phyloP scores from a whole-genome alignment of 169 alveolate species.

The Eimeria tenella region DNA sequence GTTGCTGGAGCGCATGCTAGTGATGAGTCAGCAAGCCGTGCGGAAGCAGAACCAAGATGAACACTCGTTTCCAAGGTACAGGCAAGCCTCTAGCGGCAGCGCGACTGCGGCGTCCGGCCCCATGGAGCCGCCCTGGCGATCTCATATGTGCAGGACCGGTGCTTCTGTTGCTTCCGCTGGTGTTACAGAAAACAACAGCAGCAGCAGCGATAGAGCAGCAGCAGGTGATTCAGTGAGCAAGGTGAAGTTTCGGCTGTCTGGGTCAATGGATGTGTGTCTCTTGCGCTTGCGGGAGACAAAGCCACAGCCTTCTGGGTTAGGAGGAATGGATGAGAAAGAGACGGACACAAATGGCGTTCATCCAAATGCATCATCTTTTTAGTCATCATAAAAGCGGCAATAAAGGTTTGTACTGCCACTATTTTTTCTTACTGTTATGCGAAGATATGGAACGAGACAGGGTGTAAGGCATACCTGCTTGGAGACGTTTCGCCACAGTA shows the following conservation, averaged over 20 bases:
- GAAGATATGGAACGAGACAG: too few species aligned
- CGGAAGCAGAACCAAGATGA: background rate
- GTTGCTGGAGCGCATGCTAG: conserved; percentile 1
- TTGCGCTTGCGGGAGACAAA: background rate
- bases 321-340: too few species aligned
- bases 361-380: too few species aligned
- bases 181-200: background rate
- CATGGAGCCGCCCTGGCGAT: too few species aligned
- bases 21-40: background rate
- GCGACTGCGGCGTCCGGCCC: too few species aligned
- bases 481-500: background rate
- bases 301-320: background rate
- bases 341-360: too few species aligned
- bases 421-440: too few species aligned
- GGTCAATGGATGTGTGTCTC: background rate
- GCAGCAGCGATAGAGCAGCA: conserved; percentile 3
- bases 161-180: too few species aligned
- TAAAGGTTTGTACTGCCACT: too few species aligned
- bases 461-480: too few species aligned
- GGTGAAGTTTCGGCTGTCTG: background rate
- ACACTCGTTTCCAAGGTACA: background rate
- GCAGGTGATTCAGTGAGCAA: background rate
- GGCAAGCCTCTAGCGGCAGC: background rate
- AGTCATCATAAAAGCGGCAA: too few species aligned
- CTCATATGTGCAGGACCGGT: too few species aligned